Base-by-base conservation (phyloP, 768 basidiomycete species). In the Trametes gibbosa region DNA sequence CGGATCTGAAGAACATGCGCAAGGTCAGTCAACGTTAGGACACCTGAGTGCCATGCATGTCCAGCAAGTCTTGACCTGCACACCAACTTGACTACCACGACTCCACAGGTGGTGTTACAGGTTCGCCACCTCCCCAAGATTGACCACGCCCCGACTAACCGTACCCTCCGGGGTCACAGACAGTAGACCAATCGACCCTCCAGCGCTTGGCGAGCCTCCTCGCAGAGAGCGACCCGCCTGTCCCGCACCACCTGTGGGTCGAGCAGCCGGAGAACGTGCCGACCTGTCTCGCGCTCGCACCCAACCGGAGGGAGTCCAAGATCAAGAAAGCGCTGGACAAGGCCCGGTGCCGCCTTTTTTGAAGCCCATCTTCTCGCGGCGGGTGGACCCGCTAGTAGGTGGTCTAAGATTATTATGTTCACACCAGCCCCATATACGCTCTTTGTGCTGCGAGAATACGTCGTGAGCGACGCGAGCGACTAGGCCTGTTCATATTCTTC, bases 261-360 rank as follows among this genome's bases (percentile, higher is more conserved):
- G 78, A 79, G 56, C 77, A 77, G 52, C 78, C 78, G 0, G 78
- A 79, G 68, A 69, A 76, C 54, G 56, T 69, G 2, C 73, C 78
- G 5, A 75, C 78, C 4, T 79, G 76, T 62, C 60, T 79, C 40
- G 78, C 78, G n/a, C 64, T 79, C 4, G 75, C 75, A 17, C 78
- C 78, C 0, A 79, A 78, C 53, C 65, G 71, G 54, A 70, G 70
- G 50, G 75, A 76, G 12, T 68, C 68, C 40, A 59, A 64, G 40
- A 69, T 79, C 55, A 76, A 74, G 65, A 76, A 73, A 58, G 76
- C 76, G 2, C 65, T 79, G 46, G 74, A 78, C 58, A 79, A 77
- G 59, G 63, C 72, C 0, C 70, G 72, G 2, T 76, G 74, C 52
- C 67, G 76, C 17, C 64, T 79, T 29, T 79, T 79, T 29, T 79